These are phyloP conservation scores for Calamus simplicifolius DNA, from an alignment of 176 grass and related monocot species.

Conservation along the genomic window DNA sequence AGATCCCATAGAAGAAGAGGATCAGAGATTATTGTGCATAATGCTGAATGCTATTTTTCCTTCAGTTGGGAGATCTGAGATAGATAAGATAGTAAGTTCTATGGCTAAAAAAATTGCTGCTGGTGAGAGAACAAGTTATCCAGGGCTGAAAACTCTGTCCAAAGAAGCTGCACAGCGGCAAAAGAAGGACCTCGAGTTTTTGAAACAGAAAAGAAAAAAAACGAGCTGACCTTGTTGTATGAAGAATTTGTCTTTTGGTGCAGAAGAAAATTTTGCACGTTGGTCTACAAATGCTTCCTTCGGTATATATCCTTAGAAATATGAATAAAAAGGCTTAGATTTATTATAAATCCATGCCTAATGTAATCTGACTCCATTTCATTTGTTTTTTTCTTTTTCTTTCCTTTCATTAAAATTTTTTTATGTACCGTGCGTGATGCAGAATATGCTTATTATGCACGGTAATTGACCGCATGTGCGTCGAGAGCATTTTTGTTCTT, in stretches of 20 bases:
- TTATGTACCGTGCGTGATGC: no score
- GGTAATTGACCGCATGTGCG: no score
- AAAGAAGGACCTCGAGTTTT: constrained; percentile 79
- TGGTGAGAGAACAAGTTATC: constrained; percentile 42
- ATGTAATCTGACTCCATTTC: no score
- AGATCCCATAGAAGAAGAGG: constrained; percentile 66
- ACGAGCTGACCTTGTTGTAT: constrained; percentile 10
- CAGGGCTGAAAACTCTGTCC: constrained; percentile 46
- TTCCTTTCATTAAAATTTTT: no score
- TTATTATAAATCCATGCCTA: no score
- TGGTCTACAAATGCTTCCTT: no score
- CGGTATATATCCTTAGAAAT: no score
- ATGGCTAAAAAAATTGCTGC: constrained; percentile 45
- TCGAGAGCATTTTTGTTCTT: no score
- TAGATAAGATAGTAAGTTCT: constrained; percentile 57
- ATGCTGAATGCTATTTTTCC: constrained; percentile 73
- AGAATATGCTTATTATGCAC: no score
- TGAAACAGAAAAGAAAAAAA: constrained; percentile 51
- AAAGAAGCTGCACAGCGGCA: constrained; percentile 62
- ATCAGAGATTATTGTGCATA: constrained; percentile 44
- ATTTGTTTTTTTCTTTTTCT: no score
- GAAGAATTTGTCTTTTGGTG: not conserved
- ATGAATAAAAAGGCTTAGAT: no score
- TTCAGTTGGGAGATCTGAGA: constrained; percentile 42
- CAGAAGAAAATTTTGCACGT: not conserved